phyloP scores from a whole-genome alignment of 768 basidiomycete species.

The Calocybe gangraenosa region DNA sequence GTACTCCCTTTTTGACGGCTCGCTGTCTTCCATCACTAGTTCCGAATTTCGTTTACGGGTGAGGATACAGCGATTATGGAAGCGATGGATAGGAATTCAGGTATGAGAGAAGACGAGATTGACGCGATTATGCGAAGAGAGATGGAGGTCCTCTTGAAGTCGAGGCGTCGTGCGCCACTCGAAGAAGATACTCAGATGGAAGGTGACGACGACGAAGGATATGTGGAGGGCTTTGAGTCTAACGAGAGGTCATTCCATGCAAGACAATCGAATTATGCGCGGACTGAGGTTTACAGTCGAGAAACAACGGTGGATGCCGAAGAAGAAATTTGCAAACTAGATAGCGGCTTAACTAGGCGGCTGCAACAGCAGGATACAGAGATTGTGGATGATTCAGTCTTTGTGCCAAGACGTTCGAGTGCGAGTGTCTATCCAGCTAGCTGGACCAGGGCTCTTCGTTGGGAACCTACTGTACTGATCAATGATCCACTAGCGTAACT shows the following conservation, averaged over 20 bases:
- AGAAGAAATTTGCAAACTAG: no score
- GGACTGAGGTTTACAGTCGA: no score
- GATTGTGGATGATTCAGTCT: background rate
- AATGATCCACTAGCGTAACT: no score
- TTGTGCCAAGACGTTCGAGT: background rate
- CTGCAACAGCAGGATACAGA: background rate
- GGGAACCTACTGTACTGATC: constrained; percentile 2
- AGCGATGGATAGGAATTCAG: constrained; percentile 3
- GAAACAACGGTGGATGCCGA: no score
- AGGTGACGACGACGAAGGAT: background rate
- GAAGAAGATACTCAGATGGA: background rate
- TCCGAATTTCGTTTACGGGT: no score
- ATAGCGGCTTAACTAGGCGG: background rate
- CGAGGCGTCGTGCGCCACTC: constrained; percentile 2
- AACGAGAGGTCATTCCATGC: background rate
- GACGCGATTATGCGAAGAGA: constrained; percentile 10
- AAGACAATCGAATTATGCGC: no score
- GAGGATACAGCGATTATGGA: background rate
- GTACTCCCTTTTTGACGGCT: no score
- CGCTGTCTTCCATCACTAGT: background rate
- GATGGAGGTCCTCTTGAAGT: constrained; percentile 7
- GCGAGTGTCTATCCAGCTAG: background rate
- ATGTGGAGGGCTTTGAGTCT: background rate
- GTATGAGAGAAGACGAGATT: background rate
- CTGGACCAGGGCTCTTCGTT: background rate